phyloP scores from a whole-genome alignment of 768 basidiomycete species.

The Wakefieldia striispora region DNA sequence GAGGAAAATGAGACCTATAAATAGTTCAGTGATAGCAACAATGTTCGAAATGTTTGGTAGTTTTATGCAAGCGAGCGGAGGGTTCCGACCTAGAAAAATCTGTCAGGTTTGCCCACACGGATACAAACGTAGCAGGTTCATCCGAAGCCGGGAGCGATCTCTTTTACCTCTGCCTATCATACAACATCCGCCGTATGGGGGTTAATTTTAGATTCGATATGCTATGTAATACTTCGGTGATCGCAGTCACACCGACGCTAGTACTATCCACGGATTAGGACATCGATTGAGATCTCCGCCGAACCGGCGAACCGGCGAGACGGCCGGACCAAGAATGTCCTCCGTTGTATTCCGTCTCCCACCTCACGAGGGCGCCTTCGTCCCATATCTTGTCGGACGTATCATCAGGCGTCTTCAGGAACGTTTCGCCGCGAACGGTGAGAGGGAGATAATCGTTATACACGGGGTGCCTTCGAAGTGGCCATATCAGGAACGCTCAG shows the following conservation, averaged over 20 bases:
- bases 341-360: conserved; percentile 55
- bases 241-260: no score
- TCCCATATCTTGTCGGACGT: conserved; percentile 54
- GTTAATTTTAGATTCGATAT: background rate
- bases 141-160: no score
- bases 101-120: no score
- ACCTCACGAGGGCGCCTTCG: conserved; percentile 50
- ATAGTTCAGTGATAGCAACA: no score
- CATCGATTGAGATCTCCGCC: background rate
- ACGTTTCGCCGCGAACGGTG: conserved; percentile 40
- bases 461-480: conserved; percentile 54
- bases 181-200: no score
- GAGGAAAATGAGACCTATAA: no score
- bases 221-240: background rate
- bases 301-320: background rate
- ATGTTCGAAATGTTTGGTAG: no score
- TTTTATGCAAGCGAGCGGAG: no score
- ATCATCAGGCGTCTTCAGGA: conserved; percentile 46
- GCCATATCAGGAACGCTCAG: background rate
- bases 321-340: conserved; percentile 49
- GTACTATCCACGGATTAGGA: background rate
- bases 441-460: conserved; percentile 60
- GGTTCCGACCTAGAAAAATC: no score
- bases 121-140: no score
- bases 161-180: no score